Evolutionary conservation across 2,329 filamentous ascomycete species (phyloP), one percentile per base, ranked within the genome.

Genomic region (Huntiella abstrusa): DNA sequence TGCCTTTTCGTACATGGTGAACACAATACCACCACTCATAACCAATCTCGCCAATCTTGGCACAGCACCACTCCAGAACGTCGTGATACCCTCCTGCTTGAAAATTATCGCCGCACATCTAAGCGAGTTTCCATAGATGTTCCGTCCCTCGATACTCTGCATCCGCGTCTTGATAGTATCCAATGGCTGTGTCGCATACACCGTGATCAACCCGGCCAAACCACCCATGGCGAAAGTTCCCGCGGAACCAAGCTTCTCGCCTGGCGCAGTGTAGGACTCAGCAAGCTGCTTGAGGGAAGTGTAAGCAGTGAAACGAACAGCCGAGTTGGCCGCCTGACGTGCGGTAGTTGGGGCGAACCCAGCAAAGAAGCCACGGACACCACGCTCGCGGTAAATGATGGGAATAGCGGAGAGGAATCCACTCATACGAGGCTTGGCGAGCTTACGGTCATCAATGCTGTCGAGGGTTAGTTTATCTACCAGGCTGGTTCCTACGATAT

Each of bases 81-180:
- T 94, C 36, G 88, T 60, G 10, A 96, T 47, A 2, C 91, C 88
- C 63, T 98, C 91, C 45, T 95, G 77, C 62, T 77, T 83, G 60
- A 91, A 81, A 53, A 98, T 93, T 56, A 79, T 70, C 8, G 73
- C 69, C 0, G 82, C 87, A 60, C 91, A 98, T 41, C 77, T 73
- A 53, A 93, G 72, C 55, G 80, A 91, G 63, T 93, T 95, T 58
- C 82, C 86, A 59, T 98, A 98, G 51, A 80, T 64, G 38, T 64
- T 67, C 51, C 73, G 74, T 33, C 88, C 84, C 61, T 95, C 85
- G 51, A 95, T 80, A 54, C 85, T 93, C 71, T 98, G 91, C 91
- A 98, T 98, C 51, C 85, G 65, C 53, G 91, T 98, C 73, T 98
- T 98, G 60, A 98, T 73, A 0, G 88, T 96, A 61, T 98, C 91